phyloP scores from a whole-genome alignment of 2,329 filamentous ascomycete species.

The Fusarium oligoseptatum region DNA sequence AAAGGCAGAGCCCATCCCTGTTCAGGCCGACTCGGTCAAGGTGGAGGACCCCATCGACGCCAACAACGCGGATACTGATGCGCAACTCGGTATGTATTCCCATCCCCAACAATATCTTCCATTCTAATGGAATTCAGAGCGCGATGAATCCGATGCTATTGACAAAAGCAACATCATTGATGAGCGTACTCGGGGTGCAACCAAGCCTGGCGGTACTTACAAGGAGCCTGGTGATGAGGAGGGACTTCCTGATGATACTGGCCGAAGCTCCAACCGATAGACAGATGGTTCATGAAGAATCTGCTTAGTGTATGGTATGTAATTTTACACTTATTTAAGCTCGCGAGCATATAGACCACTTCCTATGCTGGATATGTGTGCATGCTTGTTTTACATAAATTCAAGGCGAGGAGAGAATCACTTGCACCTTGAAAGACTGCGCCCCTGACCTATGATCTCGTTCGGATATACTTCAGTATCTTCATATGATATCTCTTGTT shows the following conservation, averaged over 20 bases:
- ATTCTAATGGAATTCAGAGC: constrained; percentile 3
- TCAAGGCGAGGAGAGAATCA: not conserved
- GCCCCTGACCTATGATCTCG: rapidly evolving
- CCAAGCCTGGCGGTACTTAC: constrained; percentile 33
- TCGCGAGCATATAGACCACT: too few relatives aligned
- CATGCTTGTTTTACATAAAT: not conserved
- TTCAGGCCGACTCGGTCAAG: constrained; percentile 35
- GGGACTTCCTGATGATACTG: constrained; percentile 34
- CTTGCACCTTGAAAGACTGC: not conserved
- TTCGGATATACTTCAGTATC: not conserved
- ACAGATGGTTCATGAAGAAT: too few relatives aligned
- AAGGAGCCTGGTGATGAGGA: constrained; percentile 38
- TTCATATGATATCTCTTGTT: not conserved
- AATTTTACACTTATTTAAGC: not conserved
- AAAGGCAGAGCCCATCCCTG: constrained; percentile 36
- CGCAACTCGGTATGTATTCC: constrained; percentile 31
- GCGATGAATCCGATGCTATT: constrained; percentile 34
- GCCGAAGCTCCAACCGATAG: constrained; percentile 26
- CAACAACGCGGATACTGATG: constrained; percentile 30
- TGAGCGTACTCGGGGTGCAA: constrained; percentile 34
- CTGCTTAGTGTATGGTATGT: not conserved
- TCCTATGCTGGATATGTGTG: not conserved
- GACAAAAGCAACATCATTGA: constrained; percentile 38
- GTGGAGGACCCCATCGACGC: constrained; percentile 34
- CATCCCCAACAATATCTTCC: too few relatives aligned